Evolutionary conservation across 768 basidiomycete genomes (phyloP).

Genomic region (Boletus sensibilis): DNA sequence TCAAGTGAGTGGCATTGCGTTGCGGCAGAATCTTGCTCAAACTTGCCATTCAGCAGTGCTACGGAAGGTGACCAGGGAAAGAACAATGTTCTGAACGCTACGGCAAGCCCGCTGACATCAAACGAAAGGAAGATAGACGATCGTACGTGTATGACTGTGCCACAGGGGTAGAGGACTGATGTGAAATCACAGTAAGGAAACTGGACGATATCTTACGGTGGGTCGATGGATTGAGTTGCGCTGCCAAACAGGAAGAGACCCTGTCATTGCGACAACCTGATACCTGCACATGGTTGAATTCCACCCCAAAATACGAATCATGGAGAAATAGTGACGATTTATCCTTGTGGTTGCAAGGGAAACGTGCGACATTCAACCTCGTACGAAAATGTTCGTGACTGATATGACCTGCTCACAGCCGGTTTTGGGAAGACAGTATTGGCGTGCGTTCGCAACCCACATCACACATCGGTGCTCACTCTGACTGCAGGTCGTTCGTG

Average conservation of each 20-base stretch:
- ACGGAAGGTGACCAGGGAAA: background rate
- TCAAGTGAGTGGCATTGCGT: background rate
- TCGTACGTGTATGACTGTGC: background rate
- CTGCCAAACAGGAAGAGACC: constrained; percentile 11
- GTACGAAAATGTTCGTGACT: background rate
- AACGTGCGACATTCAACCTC: constrained; percentile 5
- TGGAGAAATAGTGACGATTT: constrained; percentile 3
- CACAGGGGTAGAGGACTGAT: background rate
- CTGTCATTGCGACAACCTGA: constrained; percentile 6
- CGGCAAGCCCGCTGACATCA: background rate
- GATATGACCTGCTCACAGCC: background rate
- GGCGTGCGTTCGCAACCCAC: constrained; percentile 4
- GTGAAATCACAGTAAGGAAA: background rate
- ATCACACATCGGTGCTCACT: background rate
- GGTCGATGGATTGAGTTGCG: constrained; percentile 13
- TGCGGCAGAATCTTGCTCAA: background rate
- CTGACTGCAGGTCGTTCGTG: background rate
- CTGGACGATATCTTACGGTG: constrained; percentile 9
- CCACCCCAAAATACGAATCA: background rate
- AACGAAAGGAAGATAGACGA: background rate
- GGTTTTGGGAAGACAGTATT: constrained; percentile 22
- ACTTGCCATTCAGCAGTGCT: background rate
- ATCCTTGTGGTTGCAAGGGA: constrained; percentile 19
- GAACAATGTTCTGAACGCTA: too few relatives aligned
- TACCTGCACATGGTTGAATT: constrained; percentile 15